Evolutionary conservation across 2,329 filamentous ascomycete species (phyloP).

Genomic region (Penicillium decumbens): DNA sequence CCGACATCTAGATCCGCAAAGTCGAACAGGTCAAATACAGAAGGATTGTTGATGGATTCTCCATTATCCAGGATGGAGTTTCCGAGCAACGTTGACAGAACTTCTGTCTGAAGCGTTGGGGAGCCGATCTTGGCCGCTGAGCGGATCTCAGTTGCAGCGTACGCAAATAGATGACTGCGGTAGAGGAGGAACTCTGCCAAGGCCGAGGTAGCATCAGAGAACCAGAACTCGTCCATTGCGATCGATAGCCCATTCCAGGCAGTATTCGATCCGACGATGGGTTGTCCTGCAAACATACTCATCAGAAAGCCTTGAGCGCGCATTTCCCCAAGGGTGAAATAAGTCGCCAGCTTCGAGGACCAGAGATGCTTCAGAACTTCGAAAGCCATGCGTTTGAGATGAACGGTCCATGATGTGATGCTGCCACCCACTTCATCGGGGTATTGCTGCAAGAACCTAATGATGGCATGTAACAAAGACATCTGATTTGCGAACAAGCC

Average conservation of each 20-base stretch:
- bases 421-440: slow-evolving; percentile 58
- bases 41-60: slow-evolving; percentile 63
- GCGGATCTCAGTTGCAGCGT: slow-evolving; percentile 79
- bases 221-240: slow-evolving; percentile 61
- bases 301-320: slow-evolving; percentile 76
- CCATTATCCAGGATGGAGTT: slow-evolving; percentile 61
- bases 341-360: slow-evolving; percentile 72
- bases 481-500: slow-evolving; percentile 66
- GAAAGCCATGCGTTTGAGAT: slow-evolving; percentile 64
- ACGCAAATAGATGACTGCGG: slow-evolving; percentile 75
- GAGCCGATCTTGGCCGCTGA: slow-evolving; percentile 66
- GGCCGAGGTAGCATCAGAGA: slow-evolving; percentile 61
- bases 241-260: slow-evolving; percentile 69
- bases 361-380: slow-evolving; percentile 76
- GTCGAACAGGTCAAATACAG: slow-evolving; percentile 88
- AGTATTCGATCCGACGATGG: slow-evolving; percentile 63
- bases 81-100: slow-evolving; percentile 68
- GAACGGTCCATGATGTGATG: slow-evolving; percentile 64
- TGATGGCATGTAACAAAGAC: slow-evolving; percentile 78
- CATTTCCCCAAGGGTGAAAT: slow-evolving; percentile 71
- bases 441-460: slow-evolving; percentile 66
- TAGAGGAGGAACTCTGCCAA: slow-evolving; percentile 73
- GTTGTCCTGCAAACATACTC: slow-evolving; percentile 66
- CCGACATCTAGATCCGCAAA: slow-evolving; percentile 67
- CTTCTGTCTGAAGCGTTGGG: slow-evolving; percentile 64